phyloP scores from a whole-genome alignment of 164 flowering plant species.

The Chloranthus sessilifolius region DNA sequence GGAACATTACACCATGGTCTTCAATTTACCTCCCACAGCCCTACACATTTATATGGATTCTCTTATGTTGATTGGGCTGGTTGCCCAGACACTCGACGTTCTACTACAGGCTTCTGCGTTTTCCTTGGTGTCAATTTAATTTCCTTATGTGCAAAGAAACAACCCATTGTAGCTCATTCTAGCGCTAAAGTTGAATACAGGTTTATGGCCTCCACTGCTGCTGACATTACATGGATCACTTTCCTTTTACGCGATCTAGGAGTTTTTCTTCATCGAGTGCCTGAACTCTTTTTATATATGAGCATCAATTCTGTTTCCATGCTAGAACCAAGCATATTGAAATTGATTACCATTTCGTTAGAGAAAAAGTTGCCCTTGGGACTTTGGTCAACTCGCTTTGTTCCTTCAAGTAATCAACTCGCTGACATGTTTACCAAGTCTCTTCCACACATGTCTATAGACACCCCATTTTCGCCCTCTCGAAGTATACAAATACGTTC shows the following conservation, averaged over 20 bases:
- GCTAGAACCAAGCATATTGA: no score
- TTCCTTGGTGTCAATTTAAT: neutral
- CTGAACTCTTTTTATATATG: no score
- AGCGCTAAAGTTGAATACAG: conserved; percentile 8
- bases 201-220: neutral
- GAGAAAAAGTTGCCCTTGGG: no score
- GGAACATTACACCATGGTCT: neutral
- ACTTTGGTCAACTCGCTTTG: no score
- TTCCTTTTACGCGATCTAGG: neutral
- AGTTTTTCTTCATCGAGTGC: no score
- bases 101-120: neutral
- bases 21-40: neutral
- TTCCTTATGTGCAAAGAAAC: conserved; percentile 7
- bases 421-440: no score
- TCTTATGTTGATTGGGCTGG: neutral
- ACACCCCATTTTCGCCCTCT: no score
- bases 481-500: no score
- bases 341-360: no score
- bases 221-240: neutral
- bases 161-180: neutral
- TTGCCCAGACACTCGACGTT: neutral
- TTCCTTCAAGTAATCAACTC: no score
- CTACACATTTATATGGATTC: neutral
- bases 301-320: no score
- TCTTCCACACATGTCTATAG: no score